phyloP scores from a whole-genome alignment of 768 basidiomycete genomes.

The Phanerochaete carnosa region DNA sequence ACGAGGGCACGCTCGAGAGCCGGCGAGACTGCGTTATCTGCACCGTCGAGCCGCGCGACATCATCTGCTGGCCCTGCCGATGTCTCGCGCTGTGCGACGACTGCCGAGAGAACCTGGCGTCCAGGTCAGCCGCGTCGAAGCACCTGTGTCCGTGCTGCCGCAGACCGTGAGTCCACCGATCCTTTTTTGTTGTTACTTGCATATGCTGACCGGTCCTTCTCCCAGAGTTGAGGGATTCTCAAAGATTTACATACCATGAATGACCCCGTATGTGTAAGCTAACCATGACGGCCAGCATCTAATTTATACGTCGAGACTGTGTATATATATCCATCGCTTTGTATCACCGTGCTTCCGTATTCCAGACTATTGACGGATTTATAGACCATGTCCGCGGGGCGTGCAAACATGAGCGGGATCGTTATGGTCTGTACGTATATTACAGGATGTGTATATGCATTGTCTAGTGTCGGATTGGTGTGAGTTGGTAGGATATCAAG shows the following conservation, averaged over 20 bases:
- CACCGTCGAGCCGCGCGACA: constrained; percentile 59
- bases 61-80: constrained; percentile 86
- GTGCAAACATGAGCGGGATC: background rate
- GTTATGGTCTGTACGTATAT: background rate
- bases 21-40: constrained; percentile 63
- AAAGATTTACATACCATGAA: constrained; percentile 54
- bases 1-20: constrained; percentile 21
- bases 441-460: background rate
- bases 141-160: constrained; percentile 70
- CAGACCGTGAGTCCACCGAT: constrained; percentile 30
- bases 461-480: constrained; percentile 1
- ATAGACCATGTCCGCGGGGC: background rate
- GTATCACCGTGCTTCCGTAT: background rate
- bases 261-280: background rate
- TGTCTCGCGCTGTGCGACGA: constrained; percentile 63
- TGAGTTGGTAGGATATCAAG: background rate
- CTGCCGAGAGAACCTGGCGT: constrained; percentile 59
- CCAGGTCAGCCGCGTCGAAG: constrained; percentile 50
- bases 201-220: background rate
- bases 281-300: background rate
- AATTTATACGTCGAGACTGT: background rate
- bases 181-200: background rate
- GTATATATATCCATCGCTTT: background rate
- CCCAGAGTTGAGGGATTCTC: constrained; percentile 53
- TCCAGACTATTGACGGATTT: background rate